phyloP scores from a whole-genome alignment of 495 filamentous ascomycete genomes.

The Chlorociboria aeruginascens region DNA sequence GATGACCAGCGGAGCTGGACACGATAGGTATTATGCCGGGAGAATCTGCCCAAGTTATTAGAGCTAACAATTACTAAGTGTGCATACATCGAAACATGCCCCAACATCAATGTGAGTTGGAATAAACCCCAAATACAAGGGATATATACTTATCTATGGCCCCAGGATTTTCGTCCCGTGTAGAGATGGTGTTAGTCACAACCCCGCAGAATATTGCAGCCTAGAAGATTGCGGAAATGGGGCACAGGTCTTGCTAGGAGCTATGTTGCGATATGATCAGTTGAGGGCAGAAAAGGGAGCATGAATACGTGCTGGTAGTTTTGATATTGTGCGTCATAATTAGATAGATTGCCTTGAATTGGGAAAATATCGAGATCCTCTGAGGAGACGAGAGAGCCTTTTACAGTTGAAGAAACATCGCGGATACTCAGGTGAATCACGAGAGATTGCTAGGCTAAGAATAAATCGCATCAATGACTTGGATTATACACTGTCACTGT shows the following conservation, averaged over 20 bases:
- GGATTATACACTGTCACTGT: constrained; percentile 15
- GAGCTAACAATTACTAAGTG: constrained; percentile 7
- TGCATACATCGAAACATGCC: constrained; percentile 17
- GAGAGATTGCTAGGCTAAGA: too few relatives aligned
- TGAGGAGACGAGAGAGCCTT: too few relatives aligned
- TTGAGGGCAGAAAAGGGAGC: constrained; percentile 14
- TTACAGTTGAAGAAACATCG: neutral
- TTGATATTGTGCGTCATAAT: too few relatives aligned
- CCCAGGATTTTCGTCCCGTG: constrained; percentile 35
- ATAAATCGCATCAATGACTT: constrained; percentile 15
- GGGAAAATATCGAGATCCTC: too few relatives aligned
- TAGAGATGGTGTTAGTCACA: constrained; percentile 34
- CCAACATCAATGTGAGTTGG: constrained; percentile 31
- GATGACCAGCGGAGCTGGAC: constrained; percentile 43
- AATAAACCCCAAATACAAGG: neutral
- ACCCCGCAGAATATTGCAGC: constrained; percentile 35
- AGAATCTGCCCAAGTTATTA: neutral
- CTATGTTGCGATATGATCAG: constrained; percentile 18
- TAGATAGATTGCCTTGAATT: too few relatives aligned
- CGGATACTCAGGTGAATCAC: too few relatives aligned
- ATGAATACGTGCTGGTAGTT: neutral
- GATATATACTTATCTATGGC: neutral
- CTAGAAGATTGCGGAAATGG: constrained; percentile 27
- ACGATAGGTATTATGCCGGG: constrained; percentile 15
- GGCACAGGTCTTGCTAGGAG: constrained; percentile 17